Conservation (phyloP, 768 basidiomycete species). For the Leccinum uliginosum region DNA sequence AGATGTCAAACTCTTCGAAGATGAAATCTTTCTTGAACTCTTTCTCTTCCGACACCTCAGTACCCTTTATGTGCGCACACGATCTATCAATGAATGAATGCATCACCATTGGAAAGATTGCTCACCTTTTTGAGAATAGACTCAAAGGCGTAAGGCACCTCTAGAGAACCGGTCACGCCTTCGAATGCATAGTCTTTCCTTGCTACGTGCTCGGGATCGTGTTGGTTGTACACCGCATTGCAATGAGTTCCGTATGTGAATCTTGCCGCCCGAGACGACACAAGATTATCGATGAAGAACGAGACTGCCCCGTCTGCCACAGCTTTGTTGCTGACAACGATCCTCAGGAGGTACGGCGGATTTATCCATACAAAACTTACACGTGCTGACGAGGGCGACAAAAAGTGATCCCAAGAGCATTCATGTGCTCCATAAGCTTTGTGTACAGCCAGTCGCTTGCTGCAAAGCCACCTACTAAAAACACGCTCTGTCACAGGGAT, state of each 20-base stretch:
- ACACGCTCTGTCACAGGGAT: constrained; percentile 1
- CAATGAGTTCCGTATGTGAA: constrained; percentile 14
- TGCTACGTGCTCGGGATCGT: constrained; percentile 5
- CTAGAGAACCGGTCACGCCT: constrained; percentile 6
- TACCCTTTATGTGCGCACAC: not conserved
- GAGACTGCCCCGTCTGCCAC: constrained; percentile 16
- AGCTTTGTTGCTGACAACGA: constrained; percentile 7
- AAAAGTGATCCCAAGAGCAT: constrained; percentile 2
- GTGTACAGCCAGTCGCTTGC: constrained; percentile 12
- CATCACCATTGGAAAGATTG: not conserved
- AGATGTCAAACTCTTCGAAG: constrained; percentile 14
- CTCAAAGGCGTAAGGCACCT: constrained; percentile 9
- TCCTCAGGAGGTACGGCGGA: not conserved
- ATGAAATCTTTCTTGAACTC: constrained; percentile 14
- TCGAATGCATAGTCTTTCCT: constrained; percentile 7
- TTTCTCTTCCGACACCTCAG: constrained; percentile 11
- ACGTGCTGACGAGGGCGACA: constrained; percentile 13
- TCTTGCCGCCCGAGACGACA: constrained; percentile 8
- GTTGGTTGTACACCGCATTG: constrained; percentile 9
- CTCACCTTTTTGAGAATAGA: constrained; percentile 9
- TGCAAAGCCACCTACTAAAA: constrained; percentile 13
- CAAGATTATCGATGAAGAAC: constrained; percentile 9
- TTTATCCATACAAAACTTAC: constrained; percentile 1
- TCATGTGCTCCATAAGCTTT: constrained; percentile 12
- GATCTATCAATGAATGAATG: not conserved